These are phyloP conservation scores for Carex kokanica DNA, from an alignment of 176 grass and related monocot species.

Conservation along the genomic window DNA sequence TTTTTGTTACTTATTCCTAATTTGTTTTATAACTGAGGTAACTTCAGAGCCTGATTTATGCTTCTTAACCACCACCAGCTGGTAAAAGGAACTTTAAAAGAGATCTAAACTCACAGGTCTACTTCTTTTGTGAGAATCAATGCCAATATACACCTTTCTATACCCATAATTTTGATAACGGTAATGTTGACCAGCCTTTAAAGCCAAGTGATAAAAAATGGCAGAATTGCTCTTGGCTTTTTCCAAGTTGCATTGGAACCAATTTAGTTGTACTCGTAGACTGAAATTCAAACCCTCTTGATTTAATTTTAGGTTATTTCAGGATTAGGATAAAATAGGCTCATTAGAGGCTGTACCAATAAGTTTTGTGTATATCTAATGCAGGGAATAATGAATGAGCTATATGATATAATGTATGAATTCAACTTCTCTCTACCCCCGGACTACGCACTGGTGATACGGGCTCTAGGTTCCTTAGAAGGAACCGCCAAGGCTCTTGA, in stretches of 20 bases:
- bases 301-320: background rate
- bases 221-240: background rate
- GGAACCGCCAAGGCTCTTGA: slow-evolving; percentile 94
- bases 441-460: slow-evolving; percentile 93
- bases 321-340: background rate
- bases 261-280: background rate
- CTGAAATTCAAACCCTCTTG: background rate
- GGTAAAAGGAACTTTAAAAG: background rate
- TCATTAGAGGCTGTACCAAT: background rate
- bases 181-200: background rate
- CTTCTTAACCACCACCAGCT: slow-evolving; percentile 9
- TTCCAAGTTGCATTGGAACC: background rate
- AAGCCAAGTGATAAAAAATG: background rate
- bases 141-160: background rate
- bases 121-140: background rate
- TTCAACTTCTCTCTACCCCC: slow-evolving; percentile 94
- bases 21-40: background rate
- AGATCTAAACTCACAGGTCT: background rate
- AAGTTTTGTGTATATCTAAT: slow-evolving; percentile 19
- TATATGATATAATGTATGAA: slow-evolving; percentile 96
- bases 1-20: background rate
- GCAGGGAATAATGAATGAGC: slow-evolving; percentile 79
- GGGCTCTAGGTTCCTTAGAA: slow-evolving; percentile 92
- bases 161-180: background rate
- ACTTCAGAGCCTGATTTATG: background rate